Evolutionary conservation across 371 early-diverging fungal genomes (phyloP).

Genomic region (Saksenaea vasiformis): DNA sequence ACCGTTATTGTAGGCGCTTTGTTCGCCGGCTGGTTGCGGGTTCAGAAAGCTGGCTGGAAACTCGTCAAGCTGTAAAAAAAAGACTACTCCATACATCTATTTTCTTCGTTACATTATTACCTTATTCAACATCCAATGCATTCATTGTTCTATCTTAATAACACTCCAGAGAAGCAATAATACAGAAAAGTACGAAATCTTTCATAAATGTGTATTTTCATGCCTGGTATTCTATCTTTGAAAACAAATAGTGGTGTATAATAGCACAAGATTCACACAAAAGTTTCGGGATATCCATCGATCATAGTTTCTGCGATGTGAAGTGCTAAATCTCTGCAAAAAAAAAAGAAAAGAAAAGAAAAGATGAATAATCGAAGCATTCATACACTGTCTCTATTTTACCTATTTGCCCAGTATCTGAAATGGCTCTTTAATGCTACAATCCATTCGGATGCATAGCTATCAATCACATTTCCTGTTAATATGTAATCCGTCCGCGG

Average conservation of each 20-base stretch:
- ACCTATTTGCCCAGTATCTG: slow-evolving; percentile 56
- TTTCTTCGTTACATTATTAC: neutral
- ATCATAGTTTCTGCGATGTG: neutral
- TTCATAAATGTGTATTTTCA: neutral
- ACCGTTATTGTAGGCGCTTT: slow-evolving; percentile 30
- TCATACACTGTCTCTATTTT: neutral
- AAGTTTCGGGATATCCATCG: neutral
- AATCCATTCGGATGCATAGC: slow-evolving; percentile 53
- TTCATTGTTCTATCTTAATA: neutral
- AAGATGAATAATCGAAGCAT: neutral
- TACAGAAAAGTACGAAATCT: neutral
- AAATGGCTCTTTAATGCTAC: slow-evolving; percentile 54
- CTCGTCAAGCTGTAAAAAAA: neutral
- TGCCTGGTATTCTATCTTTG: neutral
- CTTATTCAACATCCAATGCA: neutral
- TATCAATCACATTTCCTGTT: slow-evolving; percentile 46
- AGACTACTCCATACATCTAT: neutral
- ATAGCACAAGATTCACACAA: neutral
- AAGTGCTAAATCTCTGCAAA: neutral
- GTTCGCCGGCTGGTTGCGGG: slow-evolving; percentile 26
- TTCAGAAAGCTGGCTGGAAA: slow-evolving; percentile 29
- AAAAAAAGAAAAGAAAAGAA: neutral
- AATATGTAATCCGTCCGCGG: slow-evolving; percentile 47
- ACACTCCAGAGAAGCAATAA: neutral
- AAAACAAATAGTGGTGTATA: neutral